Evolutionary conservation across 495 filamentous ascomycete genomes (phyloP).

Genomic region (Penicillium ucsense): DNA sequence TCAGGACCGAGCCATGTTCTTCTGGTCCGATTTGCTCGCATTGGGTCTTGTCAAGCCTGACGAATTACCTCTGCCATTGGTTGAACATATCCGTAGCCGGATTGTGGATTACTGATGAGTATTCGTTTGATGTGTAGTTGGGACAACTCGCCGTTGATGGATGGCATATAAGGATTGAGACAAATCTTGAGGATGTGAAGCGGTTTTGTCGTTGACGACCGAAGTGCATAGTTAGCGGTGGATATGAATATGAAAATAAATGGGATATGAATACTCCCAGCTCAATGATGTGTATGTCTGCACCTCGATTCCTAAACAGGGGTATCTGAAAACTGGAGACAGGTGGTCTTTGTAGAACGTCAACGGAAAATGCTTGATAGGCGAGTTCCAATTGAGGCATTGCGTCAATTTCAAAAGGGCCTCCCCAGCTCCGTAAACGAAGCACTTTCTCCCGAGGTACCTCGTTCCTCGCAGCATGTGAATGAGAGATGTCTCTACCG

Average conservation of each 20-base stretch:
- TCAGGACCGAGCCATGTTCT: slow-evolving; percentile 81
- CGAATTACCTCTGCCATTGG: slow-evolving; percentile 58
- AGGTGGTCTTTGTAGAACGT: no score
- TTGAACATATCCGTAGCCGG: slow-evolving; percentile 44
- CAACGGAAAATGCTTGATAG: no score
- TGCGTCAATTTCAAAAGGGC: background rate
- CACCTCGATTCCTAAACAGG: no score
- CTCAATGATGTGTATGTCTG: background rate
- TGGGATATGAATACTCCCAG: background rate
- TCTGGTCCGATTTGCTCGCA: slow-evolving; percentile 78
- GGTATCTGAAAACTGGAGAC: no score
- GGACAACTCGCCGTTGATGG: background rate
- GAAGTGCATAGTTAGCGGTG: slow-evolving; percentile 13
- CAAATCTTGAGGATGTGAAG: slow-evolving; percentile 12
- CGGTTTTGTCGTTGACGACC: background rate
- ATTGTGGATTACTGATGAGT: slow-evolving; percentile 44
- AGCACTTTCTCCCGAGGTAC: no score
- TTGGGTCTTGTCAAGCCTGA: slow-evolving; percentile 61
- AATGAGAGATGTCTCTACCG: background rate
- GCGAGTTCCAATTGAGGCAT: background rate
- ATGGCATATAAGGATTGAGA: no score
- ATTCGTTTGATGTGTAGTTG: background rate
- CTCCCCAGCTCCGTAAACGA: no score
- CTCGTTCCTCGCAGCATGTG: no score
- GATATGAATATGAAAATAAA: background rate